Base-by-base conservation (phyloP, 805 yeast genomes). In the Jamesozyma hellenica region DNA sequence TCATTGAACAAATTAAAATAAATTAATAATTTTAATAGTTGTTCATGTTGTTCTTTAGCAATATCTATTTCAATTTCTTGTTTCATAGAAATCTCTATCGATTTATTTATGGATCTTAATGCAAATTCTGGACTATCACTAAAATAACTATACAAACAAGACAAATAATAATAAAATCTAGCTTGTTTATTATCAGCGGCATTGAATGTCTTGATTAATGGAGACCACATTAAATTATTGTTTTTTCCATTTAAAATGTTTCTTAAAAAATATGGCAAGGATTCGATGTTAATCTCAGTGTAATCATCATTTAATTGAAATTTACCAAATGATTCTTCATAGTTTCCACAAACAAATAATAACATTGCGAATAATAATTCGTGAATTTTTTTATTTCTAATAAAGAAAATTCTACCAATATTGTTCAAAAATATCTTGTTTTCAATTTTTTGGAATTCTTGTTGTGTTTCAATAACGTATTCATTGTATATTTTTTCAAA, bases 331-430 rank as follows among this genome's bases (percentile, higher is more conserved):
- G 63, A 52, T 34, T 49, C 42, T 13, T 42, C 52, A 38, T 47
- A 54, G n/a, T 50, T 42, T 10, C 45, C 54, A 36, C 54, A 53
- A 18, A 42, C 44, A 39, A 53, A 56, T 25, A 49, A 41, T 12
- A 48, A 28, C 48, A 56, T 47, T 4, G 58, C 58, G 15, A 53
- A 27, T 40, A 57, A 42, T 35, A 58, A 51, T 32, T 60, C 61
- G 21, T 56, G 51, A 4, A 46, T 32, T 29, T 38, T 38, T 32
- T 49, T 42, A n/a, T 47, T 40, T 28, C 49, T 48, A 11, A 51
- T 36, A 33, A 48, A 49, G 31, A 49, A 58, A 6, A 43, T 46
- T 34, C 39, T 39, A 12, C 48, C 49, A 26, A 58, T 44, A 35
- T 44, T 44, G 3, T 40, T 41, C 11, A 49, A 37, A 32, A 51